Evolutionary conservation across 306 rosid species (phyloP), one percentile per base, ranked within the genome.

Genomic region (Cajanus cajan): DNA sequence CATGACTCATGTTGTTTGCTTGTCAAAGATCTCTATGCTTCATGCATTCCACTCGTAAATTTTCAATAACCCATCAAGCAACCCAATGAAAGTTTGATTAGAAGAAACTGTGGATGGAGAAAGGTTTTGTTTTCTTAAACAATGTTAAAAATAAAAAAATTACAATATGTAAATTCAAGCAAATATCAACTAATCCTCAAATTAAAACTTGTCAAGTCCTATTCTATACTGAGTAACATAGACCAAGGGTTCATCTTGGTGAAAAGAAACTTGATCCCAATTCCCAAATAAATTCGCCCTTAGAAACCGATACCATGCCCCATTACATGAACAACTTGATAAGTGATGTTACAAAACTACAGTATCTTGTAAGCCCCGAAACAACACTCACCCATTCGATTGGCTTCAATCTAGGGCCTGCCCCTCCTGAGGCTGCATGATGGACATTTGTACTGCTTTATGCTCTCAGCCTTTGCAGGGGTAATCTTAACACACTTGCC

Each of bases 391-490:
- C 31, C 34, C 9, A 11, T 28, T 28, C 57, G 31, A 21, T 47
- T 44, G 4, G 43, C 67, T 80, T 78, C 24, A 61, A 79, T 37
- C 83, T 90, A 90, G 72, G 89, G 96, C 86, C 89, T 88, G 82
- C 83, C 74, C 75, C 93, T 55, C 81, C 86, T 90, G 76, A 88
- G 63, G 86, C 89, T 91, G 88, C 98, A 90, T 13, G 96, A 87
- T 6, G 98, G 98, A 85, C 98, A 93, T 82, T 93, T 93, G 78
- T 93, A 93, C 73, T 90, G 96, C 86, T 93, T 89, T 80, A 93
- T 93, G 93, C 88, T 88, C 86, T 93, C 98, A 15, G 98, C 98
- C 86, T 89, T 90, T 4, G 96, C 96, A 52, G 98, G 98, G n/a
- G 98, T 90, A 61, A 93, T 88, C 93, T 89, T 93, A 74, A 93